Evolutionary conservation across 2,329 filamentous ascomycete species (phyloP), one percentile per base, ranked within the genome.

Genomic region (Penicillium sp.): DNA sequence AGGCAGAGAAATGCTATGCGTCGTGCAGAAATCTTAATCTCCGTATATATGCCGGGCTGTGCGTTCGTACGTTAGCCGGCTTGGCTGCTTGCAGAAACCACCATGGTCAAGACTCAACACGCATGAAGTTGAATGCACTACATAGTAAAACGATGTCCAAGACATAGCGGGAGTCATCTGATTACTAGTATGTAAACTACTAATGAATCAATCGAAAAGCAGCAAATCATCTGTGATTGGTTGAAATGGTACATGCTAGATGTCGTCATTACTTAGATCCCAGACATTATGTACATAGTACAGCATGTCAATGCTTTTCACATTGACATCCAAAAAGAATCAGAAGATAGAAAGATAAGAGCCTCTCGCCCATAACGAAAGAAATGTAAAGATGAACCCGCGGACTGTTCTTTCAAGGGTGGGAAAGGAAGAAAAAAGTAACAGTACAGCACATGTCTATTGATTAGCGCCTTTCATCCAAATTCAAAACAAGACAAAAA

Each of bases 381-480:
- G 20, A 23, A 43, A 20, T 23, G 18, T 7, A 43, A 43, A 18
- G 5, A 47, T 3, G 5, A 55, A 5, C 21, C 24, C 18, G 5
- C 43, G 26, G 24, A 23, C 12, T 24, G 6, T 20, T 38, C 5
- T 14, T 20, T 47, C 28, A 16, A 30, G 40, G 26, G 9, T 16
- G 40, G 52, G 24, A 40, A 30, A 48, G 12, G 3, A 47, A 21
- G 12, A 21, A 55, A 23, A 50, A 16, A 24, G 33, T 23, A 47
- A 30, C 47, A 42, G 52, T 55, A 48, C 52, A 55, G 52, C 52
- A 48, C 52, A 33, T 47, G 43, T 48, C 45, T 40, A 47, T 30
- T 42, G 35, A 43, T 47, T 42, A 53, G 51, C 51, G 42, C 42
- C 51, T 52, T 40, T 24, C 42, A 38, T 26, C 28, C 51, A 53